These are phyloP conservation scores for Chrysoporthe deuterocubensis DNA, from an alignment of 2,329 filamentous ascomycete species.

Conservation along the genomic window DNA sequence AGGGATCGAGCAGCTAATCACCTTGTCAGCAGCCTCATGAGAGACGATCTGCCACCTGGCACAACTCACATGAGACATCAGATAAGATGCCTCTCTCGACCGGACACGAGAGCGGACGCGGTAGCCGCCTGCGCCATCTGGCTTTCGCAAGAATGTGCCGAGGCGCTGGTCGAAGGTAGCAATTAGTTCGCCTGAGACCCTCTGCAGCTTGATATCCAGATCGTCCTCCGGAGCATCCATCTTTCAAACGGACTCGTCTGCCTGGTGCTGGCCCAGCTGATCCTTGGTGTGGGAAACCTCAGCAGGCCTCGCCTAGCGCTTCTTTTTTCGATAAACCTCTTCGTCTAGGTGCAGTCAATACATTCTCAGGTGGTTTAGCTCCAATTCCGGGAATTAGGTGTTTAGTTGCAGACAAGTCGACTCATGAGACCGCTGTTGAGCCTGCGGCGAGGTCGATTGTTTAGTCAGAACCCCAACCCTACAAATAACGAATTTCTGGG, in stretches of 20 bases:
- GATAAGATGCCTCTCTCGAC: slow-evolving; percentile 51
- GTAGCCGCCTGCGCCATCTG: slow-evolving; percentile 47
- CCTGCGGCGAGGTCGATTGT: neutral
- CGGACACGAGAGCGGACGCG: slow-evolving; percentile 55
- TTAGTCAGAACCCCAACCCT: slow-evolving; percentile 11
- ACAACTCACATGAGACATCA: slow-evolving; percentile 49
- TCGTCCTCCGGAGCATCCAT: slow-evolving; percentile 68
- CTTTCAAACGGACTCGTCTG: neutral
- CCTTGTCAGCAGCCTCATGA: slow-evolving; percentile 28
- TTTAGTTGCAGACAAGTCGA: neutral
- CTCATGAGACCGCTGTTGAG: neutral
- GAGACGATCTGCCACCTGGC: neutral
- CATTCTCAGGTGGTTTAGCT: neutral
- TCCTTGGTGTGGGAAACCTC: neutral
- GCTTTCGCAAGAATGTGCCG: slow-evolving; percentile 55
- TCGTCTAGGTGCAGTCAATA: neutral
- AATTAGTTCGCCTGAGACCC: slow-evolving; percentile 62
- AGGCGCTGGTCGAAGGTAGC: slow-evolving; percentile 61
- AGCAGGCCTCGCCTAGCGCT: neutral
- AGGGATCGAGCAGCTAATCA: slow-evolving; percentile 70
- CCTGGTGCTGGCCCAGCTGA: neutral
- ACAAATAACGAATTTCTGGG: neutral
- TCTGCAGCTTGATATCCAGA: slow-evolving; percentile 65
- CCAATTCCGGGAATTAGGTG: neutral
- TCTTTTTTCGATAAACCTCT: neutral